Evolutionary conservation across 345 rosid genomes (phyloP), one percentile per base, ranked within the genome.

Genomic region (Brassica nigra): DNA sequence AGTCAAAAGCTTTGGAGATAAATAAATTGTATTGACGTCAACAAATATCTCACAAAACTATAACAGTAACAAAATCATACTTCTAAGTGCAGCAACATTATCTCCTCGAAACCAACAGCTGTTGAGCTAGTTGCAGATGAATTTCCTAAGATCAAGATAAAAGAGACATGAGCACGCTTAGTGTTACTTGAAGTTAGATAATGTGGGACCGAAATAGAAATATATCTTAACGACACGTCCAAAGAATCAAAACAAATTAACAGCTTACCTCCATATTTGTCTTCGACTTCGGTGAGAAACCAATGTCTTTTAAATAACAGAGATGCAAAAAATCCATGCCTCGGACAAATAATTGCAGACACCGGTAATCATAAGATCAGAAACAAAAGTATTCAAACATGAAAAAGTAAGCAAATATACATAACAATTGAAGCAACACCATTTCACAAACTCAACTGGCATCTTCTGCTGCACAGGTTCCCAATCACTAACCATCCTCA

Each of bases 1-100:
- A 18, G 18, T 0, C 18, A 18, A 75, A 76, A 31, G 12, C 31
- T 55, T 63, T 39, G 80, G 16, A 66, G 47, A 49, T 57, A 58
- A 75, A 52, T 30, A 57, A 37, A 11, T 36, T 15, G 52, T 63
- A 74, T 14, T 47, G 55, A 47, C 16, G 55, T 47, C 5, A 44
- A 44, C 49, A 61, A 65, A 47, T 54, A 44, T 70, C 34, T 54
- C 76, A 84, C 55, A 65, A 58, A 73, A 62, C 76, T 62, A 64
- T 70, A 74, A 81, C 49, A n/a, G 58, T 67, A 78, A 70, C 34
- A 77, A 61, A 76, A 65, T 78, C 89, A 79, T 90, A 91, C 97
- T 83, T 93, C 98, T 85, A 92, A 89, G 82, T 93, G 99, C 63
- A 93, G 85, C 96, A 95, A 75, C 99, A 93, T 90, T 80, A 94